A percentile compares a stretch with the other conserved stretches of the same genome.
These are phyloP conservation scores for Rhodomyrtus tomentosa DNA, from an alignment of 345 rosid genomes.

Conservation along the genomic window DNA sequence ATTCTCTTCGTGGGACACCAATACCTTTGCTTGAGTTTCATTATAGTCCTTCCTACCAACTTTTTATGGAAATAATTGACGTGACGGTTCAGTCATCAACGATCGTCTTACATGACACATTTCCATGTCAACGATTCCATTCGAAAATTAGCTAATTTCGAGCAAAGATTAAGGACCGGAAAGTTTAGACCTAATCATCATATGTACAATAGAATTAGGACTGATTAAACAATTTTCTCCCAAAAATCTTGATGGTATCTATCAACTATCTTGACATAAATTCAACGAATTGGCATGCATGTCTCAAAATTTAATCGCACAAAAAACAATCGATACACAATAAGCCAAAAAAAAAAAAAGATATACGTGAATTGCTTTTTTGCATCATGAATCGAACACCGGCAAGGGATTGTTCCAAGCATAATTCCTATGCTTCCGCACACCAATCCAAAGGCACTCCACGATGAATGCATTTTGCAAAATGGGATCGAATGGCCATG, in stretches of 20 bases:
- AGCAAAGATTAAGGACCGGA: too few species aligned
- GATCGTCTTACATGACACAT: rapidly evolving
- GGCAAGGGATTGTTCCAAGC: rapidly evolving
- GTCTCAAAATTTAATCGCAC: not conserved
- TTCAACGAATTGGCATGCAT: not conserved
- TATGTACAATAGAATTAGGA: not conserved
- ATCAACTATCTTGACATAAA: not conserved
- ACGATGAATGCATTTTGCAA: not conserved
- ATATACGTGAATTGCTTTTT: not conserved
- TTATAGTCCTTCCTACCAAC: too few species aligned
- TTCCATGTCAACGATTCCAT: not conserved
- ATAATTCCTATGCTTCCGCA: not conserved
- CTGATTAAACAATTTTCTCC: rapidly evolving
- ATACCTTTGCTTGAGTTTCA: not conserved
- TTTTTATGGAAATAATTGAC: too few species aligned
- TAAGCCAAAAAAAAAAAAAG: not conserved
- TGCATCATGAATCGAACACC: not conserved
- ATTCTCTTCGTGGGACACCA: rapidly evolving
- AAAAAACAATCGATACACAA: not conserved
- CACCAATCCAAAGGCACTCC: not conserved
- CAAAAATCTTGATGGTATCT: not conserved
- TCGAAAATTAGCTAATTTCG: not conserved
- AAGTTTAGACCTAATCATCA: not conserved
- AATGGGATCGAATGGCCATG: not conserved
- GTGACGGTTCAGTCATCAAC: rapidly evolving